phyloP scores from a whole-genome alignment of 2,329 filamentous ascomycete genomes.

The Botrytis cinerea region DNA sequence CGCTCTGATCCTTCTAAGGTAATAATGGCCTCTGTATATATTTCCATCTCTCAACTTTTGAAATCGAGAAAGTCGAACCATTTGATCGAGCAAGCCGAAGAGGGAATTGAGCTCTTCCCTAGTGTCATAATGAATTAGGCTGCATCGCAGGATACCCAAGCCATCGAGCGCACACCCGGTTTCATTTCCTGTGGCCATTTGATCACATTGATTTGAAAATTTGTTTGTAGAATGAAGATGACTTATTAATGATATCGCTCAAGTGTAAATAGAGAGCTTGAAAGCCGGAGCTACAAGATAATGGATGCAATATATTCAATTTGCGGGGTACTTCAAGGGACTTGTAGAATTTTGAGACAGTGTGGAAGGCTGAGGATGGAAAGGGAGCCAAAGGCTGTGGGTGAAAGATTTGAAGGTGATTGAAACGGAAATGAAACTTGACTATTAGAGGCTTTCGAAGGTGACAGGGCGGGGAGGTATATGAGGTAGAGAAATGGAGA shows the following conservation, averaged over 20 bases:
- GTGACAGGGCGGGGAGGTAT: background rate
- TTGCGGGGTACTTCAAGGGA: accelerated
- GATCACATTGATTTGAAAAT: background rate
- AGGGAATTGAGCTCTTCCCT: background rate
- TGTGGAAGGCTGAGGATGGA: background rate
- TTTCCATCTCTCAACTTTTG: too few species aligned
- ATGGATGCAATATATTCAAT: background rate
- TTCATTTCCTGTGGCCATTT: background rate
- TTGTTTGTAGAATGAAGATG: background rate
- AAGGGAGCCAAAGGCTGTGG: background rate
- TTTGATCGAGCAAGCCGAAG: background rate
- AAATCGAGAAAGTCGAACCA: background rate
- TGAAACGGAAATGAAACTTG: background rate
- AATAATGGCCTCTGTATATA: too few species aligned
- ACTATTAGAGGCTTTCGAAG: background rate
- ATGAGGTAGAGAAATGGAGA: background rate
- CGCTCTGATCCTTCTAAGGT: too few species aligned
- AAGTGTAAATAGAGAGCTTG: background rate
- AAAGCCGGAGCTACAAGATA: background rate
- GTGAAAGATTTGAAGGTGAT: background rate
- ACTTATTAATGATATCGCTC: background rate
- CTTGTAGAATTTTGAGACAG: accelerated
- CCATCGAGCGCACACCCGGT: background rate
- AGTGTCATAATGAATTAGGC: background rate
- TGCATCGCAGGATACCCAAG: background rate